Percentiles rank a stretch among this genome's conserved stretches.
Conservation (phyloP, 495 filamentous ascomycete species). For the Penicillium parvum region DNA sequence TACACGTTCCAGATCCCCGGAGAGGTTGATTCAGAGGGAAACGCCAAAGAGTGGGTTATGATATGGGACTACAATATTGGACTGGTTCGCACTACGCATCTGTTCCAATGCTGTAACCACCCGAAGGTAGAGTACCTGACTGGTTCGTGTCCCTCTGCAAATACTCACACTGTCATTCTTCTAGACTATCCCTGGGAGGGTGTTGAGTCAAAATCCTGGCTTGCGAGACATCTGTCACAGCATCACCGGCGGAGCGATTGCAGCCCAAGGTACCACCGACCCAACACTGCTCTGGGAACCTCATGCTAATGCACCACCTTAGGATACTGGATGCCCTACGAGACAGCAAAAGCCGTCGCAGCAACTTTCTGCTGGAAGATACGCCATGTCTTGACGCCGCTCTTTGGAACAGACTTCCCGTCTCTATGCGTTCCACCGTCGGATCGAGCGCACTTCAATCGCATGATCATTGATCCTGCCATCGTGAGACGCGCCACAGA, state of each 20-base stretch:
- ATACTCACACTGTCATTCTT: constrained; percentile 2
- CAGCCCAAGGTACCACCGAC: constrained; percentile 69
- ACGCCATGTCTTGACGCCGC: constrained; percentile 74
- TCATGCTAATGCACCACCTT: constrained; percentile 13
- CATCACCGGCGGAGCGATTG: constrained; percentile 88
- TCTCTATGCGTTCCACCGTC: constrained; percentile 59
- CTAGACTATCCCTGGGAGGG: constrained; percentile 80
- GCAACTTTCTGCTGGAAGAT: constrained; percentile 85
- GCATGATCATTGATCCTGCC: constrained; percentile 61
- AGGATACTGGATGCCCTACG: constrained; percentile 98
- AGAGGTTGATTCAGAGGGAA: too few relatives aligned
- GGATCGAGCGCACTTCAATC: constrained; percentile 51
- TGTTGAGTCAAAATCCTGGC: constrained; percentile 72
- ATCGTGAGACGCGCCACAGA: constrained; percentile 55
- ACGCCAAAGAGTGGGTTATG: constrained; percentile 57
- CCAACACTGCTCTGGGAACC: neutral
- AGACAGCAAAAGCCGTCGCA: constrained; percentile 76
- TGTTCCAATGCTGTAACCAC: constrained; percentile 87
- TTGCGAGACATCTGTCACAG: constrained; percentile 83
- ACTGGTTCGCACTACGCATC: constrained; percentile 88
- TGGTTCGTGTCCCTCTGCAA: neutral
- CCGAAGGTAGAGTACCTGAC: constrained; percentile 62
- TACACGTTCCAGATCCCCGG: constrained; percentile 78
- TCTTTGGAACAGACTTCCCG: constrained; percentile 83
- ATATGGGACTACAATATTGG: constrained; percentile 98